Evolutionary conservation across 768 basidiomycete genomes (phyloP), one percentile per base, ranked within the genome.

Genomic region (Tremella mesenterica): DNA sequence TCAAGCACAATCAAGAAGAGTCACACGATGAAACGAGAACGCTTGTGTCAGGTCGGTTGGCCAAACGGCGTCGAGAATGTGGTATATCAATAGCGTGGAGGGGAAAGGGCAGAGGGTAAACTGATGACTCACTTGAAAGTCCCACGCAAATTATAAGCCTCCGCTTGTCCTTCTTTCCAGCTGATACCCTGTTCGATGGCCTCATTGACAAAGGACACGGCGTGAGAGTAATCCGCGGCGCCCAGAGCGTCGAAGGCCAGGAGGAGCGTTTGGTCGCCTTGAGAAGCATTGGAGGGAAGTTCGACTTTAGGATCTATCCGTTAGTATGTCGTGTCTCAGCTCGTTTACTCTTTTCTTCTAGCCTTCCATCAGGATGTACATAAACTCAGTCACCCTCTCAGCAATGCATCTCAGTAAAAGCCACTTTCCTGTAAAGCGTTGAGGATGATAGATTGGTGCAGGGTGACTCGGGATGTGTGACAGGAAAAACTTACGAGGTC

Each of bases 141-240:
- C 47, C 91, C 95, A 47, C 92, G 81, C 52, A 97, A 77, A 76
- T 95, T 96, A 61, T 88, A 76, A 0, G 91, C 92, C 67, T 91
- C 87, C 0, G 91, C 90, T 58, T 84, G 82, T 10, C 67, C 69
- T 38, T 71, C 60, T 54, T 83, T 85, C 28, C 70, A 74, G 38
- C 86, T 86, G 60, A 95, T 79, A 18, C 85, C 89, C 67, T 96
- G 90, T 26, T 83, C 84, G 31, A 96, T 74, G 2, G 91, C 81
- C 72, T 95, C 92, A 65, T 86, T 85, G 57, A 86, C 79, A 33
- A 95, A 75, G 1, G 83, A 78, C 27, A 89, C 76, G 0, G 88
- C 81, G 63, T 93, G 91, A 0, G 79, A 68, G 69, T 93, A 96
- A 73, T 96, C 85, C 4, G 81, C 79, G 0, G 91, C 89, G 16